Evolutionary conservation across 148 eudicot genomes (phyloP).

Genomic region (Chenopodium quinoa): DNA sequence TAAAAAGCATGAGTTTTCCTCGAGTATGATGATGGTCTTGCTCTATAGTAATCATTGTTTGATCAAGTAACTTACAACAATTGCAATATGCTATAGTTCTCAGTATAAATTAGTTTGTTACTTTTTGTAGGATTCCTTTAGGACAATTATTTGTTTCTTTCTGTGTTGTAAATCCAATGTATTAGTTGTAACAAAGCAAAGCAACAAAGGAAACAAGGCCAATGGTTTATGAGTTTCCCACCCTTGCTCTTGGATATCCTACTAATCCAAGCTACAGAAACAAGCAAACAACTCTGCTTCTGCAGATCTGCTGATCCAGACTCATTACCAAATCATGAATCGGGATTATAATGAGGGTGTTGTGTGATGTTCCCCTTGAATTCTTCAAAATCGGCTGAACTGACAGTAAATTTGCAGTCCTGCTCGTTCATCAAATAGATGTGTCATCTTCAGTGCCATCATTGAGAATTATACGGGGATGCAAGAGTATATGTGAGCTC

Average conservation of each 20-base stretch:
- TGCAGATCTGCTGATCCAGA: not conserved
- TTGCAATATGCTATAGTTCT: conserved; percentile 18
- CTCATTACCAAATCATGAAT: not conserved
- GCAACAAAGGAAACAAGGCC: conserved; percentile 10
- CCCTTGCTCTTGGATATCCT: not conserved
- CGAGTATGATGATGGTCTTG: conserved; percentile 5
- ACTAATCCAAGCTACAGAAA: not conserved
- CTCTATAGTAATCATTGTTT: conserved; percentile 21
- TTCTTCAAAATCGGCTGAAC: not conserved
- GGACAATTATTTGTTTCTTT: conserved; percentile 32
- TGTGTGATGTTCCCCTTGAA: not conserved
- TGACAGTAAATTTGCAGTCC: too few species aligned
- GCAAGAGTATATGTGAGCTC: not conserved
- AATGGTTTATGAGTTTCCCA: not conserved
- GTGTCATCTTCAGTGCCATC: not conserved
- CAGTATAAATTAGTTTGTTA: conserved; percentile 38
- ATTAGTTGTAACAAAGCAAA: conserved; percentile 30
- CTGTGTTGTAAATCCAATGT: conserved; percentile 40
- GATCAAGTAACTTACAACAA: conserved; percentile 19
- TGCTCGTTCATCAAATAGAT: not conserved
- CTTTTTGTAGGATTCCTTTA: conserved; percentile 33
- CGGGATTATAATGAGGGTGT: not conserved
- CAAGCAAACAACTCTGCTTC: not conserved
- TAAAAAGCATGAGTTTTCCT: not conserved
- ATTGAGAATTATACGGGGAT: not conserved